Conservation (phyloP, 441 rosid genomes). For the Euphorbia schlechtendalii region DNA sequence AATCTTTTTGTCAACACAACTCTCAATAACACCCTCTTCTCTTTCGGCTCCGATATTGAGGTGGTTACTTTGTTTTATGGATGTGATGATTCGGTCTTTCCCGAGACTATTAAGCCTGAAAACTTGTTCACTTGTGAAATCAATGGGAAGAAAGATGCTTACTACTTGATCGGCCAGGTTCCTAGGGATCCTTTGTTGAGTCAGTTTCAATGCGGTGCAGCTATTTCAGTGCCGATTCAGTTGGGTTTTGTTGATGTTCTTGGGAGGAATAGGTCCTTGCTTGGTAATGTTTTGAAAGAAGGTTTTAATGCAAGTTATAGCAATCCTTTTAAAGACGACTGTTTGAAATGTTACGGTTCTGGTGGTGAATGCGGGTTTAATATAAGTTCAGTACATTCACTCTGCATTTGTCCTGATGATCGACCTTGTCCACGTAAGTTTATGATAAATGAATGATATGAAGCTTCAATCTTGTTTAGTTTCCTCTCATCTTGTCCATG, state of each 20-base stretch:
- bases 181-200: conserved; percentile 14
- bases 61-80: conserved; percentile 23
- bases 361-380: conserved; percentile 36
- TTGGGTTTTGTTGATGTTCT: conserved; percentile 1
- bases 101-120: not conserved
- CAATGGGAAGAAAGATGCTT: not conserved
- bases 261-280: conserved; percentile 10
- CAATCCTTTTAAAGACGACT: conserved; percentile 21
- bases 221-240: conserved; percentile 20
- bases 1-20: conserved; percentile 18
- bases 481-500: no score
- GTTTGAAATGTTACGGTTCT: conserved; percentile 12
- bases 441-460: no score
- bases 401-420: conserved; percentile 36
- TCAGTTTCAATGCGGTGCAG: conserved; percentile 12
- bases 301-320: conserved; percentile 28
- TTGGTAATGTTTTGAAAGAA: conserved; percentile 26
- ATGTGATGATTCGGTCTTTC: conserved; percentile 8
- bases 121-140: conserved; percentile 19
- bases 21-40: conserved; percentile 21
- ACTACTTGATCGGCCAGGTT: conserved; percentile 16
- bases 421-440: conserved; percentile 31
- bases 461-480: no score
- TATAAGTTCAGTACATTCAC: conserved; percentile 15
- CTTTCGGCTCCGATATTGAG: not conserved